Percentiles rank a stretch among this genome's conserved stretches.
phyloP scores from a whole-genome alignment of 2,329 filamentous ascomycete species.

The Phyllosticta citribraziliensis region DNA sequence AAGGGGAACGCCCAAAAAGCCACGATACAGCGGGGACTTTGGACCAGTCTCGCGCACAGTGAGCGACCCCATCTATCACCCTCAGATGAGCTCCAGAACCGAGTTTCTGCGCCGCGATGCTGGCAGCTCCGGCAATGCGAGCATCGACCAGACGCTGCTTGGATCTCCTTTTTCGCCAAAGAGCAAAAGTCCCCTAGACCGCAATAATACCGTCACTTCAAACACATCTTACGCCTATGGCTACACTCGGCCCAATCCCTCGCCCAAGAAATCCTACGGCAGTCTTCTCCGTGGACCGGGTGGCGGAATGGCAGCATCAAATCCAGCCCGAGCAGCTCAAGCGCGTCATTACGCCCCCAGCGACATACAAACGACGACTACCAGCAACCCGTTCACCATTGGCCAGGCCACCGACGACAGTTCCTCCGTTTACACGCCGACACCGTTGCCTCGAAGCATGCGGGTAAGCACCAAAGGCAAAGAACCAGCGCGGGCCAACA shows the following conservation, averaged over 20 bases:
- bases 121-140: slow-evolving; percentile 18
- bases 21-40: slow-evolving; percentile 29
- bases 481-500: neutral
- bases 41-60: slow-evolving; percentile 27
- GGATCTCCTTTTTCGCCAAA: slow-evolving; percentile 20
- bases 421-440: slow-evolving; percentile 5
- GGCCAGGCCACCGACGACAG: neutral
- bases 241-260: neutral
- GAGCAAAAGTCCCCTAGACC: slow-evolving; percentile 17
- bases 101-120: slow-evolving; percentile 27
- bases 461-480: neutral
- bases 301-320: slow-evolving; percentile 5
- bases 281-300: slow-evolving; percentile 3
- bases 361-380: neutral
- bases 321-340: neutral
- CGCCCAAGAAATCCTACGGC: slow-evolving; percentile 6
- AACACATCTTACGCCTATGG: neutral
- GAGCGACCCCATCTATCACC: slow-evolving; percentile 31
- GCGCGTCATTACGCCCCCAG: neutral
- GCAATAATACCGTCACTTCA: slow-evolving; percentile 18
- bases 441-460: slow-evolving; percentile 1
- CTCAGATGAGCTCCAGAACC: slow-evolving; percentile 23
- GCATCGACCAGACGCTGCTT: slow-evolving; percentile 16
- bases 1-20: slow-evolving; percentile 17
- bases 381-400: slow-evolving; percentile 2